Base-by-base conservation (phyloP, 371 early-diverging fungal species). In the Mortierella sp. region DNA sequence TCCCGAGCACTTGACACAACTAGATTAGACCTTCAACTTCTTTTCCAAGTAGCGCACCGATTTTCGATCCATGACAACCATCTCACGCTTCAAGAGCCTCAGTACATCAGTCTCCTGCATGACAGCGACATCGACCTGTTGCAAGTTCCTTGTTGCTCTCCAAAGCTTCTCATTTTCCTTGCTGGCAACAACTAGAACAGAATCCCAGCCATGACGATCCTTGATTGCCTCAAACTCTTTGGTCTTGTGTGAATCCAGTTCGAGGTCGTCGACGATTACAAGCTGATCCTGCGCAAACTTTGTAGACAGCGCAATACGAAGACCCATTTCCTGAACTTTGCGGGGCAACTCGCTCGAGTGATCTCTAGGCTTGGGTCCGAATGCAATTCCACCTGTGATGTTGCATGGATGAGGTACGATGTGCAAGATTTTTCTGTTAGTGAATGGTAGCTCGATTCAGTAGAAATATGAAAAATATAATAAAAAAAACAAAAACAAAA, bases 241-340 rank as follows among this genome's bases (percentile, higher is more conserved):
- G 6, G 92, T 92, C 75, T 88, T 91, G 73, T 83, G 87, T 12
- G 88, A 87, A 30, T 86, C 85, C 30, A 92, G 35, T 12, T 84
- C 55, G 39, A 97, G 73, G n/a, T 86, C 84, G 67, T 97, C 95
- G 3, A 97, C 96, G 57, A 98, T 85, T 12, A 92, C 83, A 57
- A 98, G 81, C 83, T 97, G 96, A 80, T 96, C 92, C 87, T 97
- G 97, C 6, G 90, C 89, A 80, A 92, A 97, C 85, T 97, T 98
- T 47, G 95, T 89, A 32, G 96, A 93, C 18, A 98, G 86, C 1
- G 96, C 97, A 24, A 93, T 87, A 43, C 97, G 91, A 65, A 97
- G 86, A 65, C 93, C 97, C 66, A 91, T 79, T 55, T 92, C 88
- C 86, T 95, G 96, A 5, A 97, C 95, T 83, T 97, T 96, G 64